Base-by-base conservation (phyloP, 495 filamentous ascomycete genomes). In the Aspergillus carlsbadensis region DNA sequence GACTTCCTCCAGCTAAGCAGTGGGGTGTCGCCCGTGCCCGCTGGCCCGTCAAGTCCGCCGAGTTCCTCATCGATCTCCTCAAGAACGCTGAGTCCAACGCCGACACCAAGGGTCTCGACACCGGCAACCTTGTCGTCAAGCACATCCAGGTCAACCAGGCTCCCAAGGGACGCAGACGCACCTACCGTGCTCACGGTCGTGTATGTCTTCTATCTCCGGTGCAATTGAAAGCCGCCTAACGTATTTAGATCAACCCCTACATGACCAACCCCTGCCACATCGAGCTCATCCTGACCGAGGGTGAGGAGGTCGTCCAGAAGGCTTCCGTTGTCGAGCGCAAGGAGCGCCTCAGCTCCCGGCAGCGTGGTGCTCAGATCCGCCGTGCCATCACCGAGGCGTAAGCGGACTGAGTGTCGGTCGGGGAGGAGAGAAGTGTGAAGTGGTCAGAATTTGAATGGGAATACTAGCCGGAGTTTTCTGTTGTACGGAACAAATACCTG, bases 71-170 rank as follows among this genome's bases (percentile, higher is more conserved):
- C 74, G 88, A 88, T 70, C 88, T 99, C 59, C 90, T 99, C 66
- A 96, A 92, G 85, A 99, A 99, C 79, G 94, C 94, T 56, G 94
- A 97, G 84, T 88, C 94, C 78, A 99, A 99, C 79, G 94, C 94
- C 71, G 95, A 98, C 67, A 89, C 90, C 77, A 98, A 98, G 85
- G 94, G 95, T 74, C 91, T 99, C 65, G 94, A 99, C 79, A 97
- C 91, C 66, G 84, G 86, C 80, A 95, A 92, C 81, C 84, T 99
- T 61, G 80, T 96, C 69, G 89, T 99, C 76, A 95, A 96, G 88
- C 94, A 96, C 84, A 98, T 99, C 80, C 94, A 98, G 80, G 95
- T 98, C 81, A 98, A 98, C 86, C 94, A 99, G 82, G 94, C 94
- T 58, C 94, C 94, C 68, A 97, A 97, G 86, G 91, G 96, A 80